phyloP scores from a whole-genome alignment of 78 protist genomes.

The Dictyostelium citrinum region DNA sequence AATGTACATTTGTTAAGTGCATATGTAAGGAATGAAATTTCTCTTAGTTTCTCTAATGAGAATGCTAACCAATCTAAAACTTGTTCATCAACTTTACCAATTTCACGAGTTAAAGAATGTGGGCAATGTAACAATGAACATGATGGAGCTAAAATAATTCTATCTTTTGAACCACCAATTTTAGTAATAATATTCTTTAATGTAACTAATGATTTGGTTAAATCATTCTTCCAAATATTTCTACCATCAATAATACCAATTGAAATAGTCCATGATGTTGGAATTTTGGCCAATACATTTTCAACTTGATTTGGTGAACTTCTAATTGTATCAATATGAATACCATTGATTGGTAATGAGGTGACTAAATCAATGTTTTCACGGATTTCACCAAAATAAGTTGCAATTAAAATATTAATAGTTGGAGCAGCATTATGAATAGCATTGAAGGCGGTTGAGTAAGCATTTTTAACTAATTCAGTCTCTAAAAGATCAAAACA shows the following conservation, averaged over 20 bases:
- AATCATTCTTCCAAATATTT: slow-evolving; percentile 82
- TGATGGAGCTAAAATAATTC: slow-evolving; percentile 76
- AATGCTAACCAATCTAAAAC: slow-evolving; percentile 84
- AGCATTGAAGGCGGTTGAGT: not conserved
- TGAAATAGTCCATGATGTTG: not conserved
- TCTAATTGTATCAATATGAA: slow-evolving; percentile 82
- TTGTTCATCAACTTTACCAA: not conserved
- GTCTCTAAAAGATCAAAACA: slow-evolving; percentile 31
- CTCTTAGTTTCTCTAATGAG: slow-evolving; percentile 79
- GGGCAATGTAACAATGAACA: slow-evolving; percentile 85
- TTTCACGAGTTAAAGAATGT: slow-evolving; percentile 39
- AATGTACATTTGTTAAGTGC: not conserved
- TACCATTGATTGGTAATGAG: slow-evolving; percentile 55
- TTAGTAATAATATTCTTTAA: not conserved
- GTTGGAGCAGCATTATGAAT: slow-evolving; percentile 16
- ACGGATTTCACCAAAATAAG: slow-evolving; percentile 84
- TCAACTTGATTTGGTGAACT: not conserved
- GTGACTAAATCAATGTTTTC: slow-evolving; percentile 5
- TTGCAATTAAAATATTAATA: slow-evolving; percentile 44
- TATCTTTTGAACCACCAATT: slow-evolving; percentile 2
- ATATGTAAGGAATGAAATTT: slow-evolving; percentile 51
- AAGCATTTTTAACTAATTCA: not conserved
- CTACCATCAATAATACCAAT: slow-evolving; percentile 81
- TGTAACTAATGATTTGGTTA: not conserved
- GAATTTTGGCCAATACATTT: not conserved